Evolutionary conservation across 2,329 filamentous ascomycete genomes (phyloP), one percentile per base, ranked within the genome.

Genomic region (Aureobasidium uvarum): DNA sequence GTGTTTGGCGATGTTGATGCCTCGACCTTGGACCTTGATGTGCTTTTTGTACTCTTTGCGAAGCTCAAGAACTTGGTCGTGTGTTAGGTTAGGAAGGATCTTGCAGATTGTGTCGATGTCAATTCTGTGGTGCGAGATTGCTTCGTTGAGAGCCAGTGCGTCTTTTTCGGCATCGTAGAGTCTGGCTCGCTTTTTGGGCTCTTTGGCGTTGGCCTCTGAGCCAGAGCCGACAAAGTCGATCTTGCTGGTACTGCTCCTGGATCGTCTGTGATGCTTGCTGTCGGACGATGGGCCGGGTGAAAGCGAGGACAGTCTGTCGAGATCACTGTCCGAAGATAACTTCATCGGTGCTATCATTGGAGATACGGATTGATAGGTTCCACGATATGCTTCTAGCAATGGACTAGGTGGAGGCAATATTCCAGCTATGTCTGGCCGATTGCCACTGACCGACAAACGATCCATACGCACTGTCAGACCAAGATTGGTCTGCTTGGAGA

Each of bases 331-430:
- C 45, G 28, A 66, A 58, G 36, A 69, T 36, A 48, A 60, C 25
- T 38, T 80, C 71, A 85, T 80, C 0, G 93, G 91, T 0, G 92
- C 92, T 0, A 93, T 93, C 91, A 97, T 96, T 0, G 94, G 93
- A 0, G 93, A 96, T 71, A 96, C 90, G 66, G 91, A 91, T 77
- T 98, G 94, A 72, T 96, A 98, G 0, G 93, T 96, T 45, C 94
- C 94, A 68, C 89, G 89, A 77, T 98, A 98, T 0, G 95, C 89
- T 77, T 98, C 94, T 1, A 96, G 85, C 58, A 98, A 81, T 0
- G 94, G 95, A 68, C 92, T 96, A 0, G 86, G 86, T 0, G 92
- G 91, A 1, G 91, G 84, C 51, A 82, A 74, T 39, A 73, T 70
- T 7, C 75, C 73, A 20, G 77, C 72, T 20, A 79, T 67, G 64